Evolutionary conservation across 108 stramenopile genomes (phyloP).

Genomic region (Mediolabrus comicus): DNA sequence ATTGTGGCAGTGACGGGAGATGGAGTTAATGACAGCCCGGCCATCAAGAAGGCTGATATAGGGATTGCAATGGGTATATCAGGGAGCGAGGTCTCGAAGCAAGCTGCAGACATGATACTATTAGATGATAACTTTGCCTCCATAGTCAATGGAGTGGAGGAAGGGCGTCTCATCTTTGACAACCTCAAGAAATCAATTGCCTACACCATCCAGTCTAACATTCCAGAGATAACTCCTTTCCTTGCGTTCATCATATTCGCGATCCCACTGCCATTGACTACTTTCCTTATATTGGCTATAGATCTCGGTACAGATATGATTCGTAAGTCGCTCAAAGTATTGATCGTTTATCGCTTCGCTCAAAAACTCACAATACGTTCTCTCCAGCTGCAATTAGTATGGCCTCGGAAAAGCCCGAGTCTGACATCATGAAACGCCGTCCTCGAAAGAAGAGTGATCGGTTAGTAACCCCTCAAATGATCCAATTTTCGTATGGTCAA

Average conservation of each 20-base stretch:
- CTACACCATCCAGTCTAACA: conserved; percentile 54
- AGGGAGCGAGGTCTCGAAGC: conserved; percentile 89
- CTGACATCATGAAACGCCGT: conserved; percentile 63
- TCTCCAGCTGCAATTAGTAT: too few relatives aligned
- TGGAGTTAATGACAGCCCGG: conserved; percentile 97
- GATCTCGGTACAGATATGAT: conserved; percentile 67
- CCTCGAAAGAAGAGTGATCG: conserved; percentile 53
- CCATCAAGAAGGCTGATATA: conserved; percentile 96
- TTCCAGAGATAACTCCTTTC: conserved; percentile 57
- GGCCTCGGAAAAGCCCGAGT: conserved; percentile 55
- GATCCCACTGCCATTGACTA: conserved; percentile 61
- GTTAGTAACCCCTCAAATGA: conserved; percentile 54
- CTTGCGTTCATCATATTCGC: conserved; percentile 51
- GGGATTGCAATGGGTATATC: conserved; percentile 96
- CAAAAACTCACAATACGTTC: too few relatives aligned
- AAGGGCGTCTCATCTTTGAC: conserved; percentile 76
- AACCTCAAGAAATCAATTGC: conserved; percentile 70
- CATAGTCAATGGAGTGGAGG: conserved; percentile 71
- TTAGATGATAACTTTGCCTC: conserved; percentile 83
- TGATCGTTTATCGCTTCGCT: too few relatives aligned
- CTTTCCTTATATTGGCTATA: conserved; percentile 65
- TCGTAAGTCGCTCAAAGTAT: too few relatives aligned
- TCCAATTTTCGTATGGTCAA: conserved; percentile 56
- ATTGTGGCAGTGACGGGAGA: conserved; percentile 98
- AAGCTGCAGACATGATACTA: conserved; percentile 79